Conservation (phyloP, 2,329 filamentous ascomycete genomes). For the Fusarium musae region DNA sequence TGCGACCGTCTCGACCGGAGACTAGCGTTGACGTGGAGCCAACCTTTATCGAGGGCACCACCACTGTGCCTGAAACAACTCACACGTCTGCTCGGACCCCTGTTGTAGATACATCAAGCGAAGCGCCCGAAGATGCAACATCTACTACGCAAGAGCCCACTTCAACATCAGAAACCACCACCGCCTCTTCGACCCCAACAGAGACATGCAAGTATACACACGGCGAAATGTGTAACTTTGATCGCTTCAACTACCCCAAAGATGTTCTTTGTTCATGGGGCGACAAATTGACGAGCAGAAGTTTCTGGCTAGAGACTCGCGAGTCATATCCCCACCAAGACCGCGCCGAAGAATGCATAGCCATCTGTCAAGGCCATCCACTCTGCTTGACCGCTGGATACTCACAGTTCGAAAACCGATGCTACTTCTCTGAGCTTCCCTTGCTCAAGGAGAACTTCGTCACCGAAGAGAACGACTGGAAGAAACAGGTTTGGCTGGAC, state of each 20-base stretch:
- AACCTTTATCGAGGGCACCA: background rate
- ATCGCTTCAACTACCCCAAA: background rate
- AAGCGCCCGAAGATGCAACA: background rate
- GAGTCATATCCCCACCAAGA: conserved; percentile 4
- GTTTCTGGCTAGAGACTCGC: background rate
- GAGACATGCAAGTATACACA: background rate
- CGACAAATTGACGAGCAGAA: background rate
- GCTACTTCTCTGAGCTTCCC: background rate
- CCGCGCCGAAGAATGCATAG: background rate
- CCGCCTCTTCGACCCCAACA: background rate
- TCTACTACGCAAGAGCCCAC: background rate
- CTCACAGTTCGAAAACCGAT: background rate
- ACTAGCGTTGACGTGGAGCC: background rate
- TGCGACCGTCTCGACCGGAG: background rate
- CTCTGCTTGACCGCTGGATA: background rate
- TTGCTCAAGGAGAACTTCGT: background rate
- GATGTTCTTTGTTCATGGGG: conserved; percentile 5
- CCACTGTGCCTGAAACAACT: background rate
- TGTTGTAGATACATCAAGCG: background rate
- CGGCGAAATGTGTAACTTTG: conserved; percentile 1
- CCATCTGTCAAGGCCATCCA: conserved; percentile 2
- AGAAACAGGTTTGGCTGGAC: background rate
- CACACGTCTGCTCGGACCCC: background rate
- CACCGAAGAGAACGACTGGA: background rate
- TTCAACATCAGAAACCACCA: background rate